A percentile compares a stretch with the other conserved stretches of the same genome.
Conservation (phyloP, 805 yeast genomes). For the Candida broadrunensis region DNA sequence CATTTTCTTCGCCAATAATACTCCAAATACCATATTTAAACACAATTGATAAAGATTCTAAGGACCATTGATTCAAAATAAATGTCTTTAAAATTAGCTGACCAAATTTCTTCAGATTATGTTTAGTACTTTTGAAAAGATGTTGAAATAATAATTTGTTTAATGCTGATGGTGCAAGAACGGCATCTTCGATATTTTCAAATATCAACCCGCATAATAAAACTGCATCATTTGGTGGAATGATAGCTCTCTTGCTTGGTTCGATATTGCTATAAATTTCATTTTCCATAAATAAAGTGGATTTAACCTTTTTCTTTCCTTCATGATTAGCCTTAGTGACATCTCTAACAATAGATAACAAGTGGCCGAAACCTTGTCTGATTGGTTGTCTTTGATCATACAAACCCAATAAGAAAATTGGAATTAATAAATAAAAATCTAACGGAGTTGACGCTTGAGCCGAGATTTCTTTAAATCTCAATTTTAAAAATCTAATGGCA, state of each 20-base stretch:
- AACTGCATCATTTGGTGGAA: conserved; percentile 59
- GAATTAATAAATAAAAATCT: conserved; percentile 53
- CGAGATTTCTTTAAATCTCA: conserved; percentile 25
- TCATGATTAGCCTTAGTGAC: conserved; percentile 34
- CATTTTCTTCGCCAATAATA: conserved; percentile 20
- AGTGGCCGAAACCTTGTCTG: conserved; percentile 32
- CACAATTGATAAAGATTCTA: conserved; percentile 28
- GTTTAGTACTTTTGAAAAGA: conserved; percentile 40
- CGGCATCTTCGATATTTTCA: conserved; percentile 9
- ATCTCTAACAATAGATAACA: conserved; percentile 21
- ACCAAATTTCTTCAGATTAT: conserved; percentile 52
- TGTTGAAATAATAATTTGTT: conserved; percentile 20
- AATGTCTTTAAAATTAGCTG: conserved; percentile 56
- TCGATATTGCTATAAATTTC: conserved; percentile 55
- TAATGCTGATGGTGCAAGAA: conserved; percentile 26
- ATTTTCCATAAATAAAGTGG: conserved; percentile 44
- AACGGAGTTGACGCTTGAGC: conserved; percentile 16
- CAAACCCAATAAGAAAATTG: conserved; percentile 54
- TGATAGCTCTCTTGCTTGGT: conserved; percentile 48
- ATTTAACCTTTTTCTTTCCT: conserved; percentile 31
- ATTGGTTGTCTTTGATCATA: conserved; percentile 48
- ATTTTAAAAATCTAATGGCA: conserved; percentile 42
- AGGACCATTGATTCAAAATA: conserved; percentile 64
- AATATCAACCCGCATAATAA: conserved; percentile 20
- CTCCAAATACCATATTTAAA: conserved; percentile 50